A percentile compares a stretch with the other conserved stretches of the same genome.
These are phyloP conservation scores for Arabis hirsuta DNA, from an alignment of 345 rosid genomes.

Conservation along the genomic window DNA sequence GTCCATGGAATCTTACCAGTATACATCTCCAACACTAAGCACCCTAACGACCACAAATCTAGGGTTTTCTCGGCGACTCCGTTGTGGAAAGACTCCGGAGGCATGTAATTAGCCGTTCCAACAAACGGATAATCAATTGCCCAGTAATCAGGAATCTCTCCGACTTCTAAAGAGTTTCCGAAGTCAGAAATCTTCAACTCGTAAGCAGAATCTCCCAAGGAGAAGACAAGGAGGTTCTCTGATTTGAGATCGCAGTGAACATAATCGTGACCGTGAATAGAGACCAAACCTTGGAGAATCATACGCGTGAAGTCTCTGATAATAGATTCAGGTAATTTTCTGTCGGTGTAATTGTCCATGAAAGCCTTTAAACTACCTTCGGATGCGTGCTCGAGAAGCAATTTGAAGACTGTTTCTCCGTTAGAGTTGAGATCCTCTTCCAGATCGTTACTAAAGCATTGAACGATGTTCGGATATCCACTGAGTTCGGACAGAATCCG, in stretches of 20 bases:
- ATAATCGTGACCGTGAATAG: constrained; percentile 5
- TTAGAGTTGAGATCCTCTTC: neutral
- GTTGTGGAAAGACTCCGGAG: constrained; percentile 11
- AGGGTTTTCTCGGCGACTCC: neutral
- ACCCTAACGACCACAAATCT: constrained; percentile 38
- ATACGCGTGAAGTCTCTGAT: constrained; percentile 12
- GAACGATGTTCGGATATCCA: neutral
- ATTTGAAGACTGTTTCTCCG: neutral
- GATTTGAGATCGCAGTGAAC: constrained; percentile 22
- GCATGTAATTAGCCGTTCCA: constrained; percentile 18
- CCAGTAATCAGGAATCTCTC: neutral
- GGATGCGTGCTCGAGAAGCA: neutral
- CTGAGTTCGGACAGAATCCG: neutral
- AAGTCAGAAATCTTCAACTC: constrained; percentile 26
- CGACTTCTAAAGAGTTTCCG: neutral
- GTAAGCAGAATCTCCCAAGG: neutral
- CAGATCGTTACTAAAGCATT: neutral
- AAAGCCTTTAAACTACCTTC: neutral
- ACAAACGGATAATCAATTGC: neutral
- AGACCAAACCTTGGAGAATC: constrained; percentile 7
- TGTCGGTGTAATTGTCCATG: neutral
- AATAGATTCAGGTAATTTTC: neutral
- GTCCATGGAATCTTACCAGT: neutral
- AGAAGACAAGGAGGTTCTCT: constrained; percentile 20
- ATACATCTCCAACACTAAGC: constrained; percentile 31